phyloP scores from a whole-genome alignment of 2,329 filamentous ascomycete genomes.

The Cladophialophora yegresii region DNA sequence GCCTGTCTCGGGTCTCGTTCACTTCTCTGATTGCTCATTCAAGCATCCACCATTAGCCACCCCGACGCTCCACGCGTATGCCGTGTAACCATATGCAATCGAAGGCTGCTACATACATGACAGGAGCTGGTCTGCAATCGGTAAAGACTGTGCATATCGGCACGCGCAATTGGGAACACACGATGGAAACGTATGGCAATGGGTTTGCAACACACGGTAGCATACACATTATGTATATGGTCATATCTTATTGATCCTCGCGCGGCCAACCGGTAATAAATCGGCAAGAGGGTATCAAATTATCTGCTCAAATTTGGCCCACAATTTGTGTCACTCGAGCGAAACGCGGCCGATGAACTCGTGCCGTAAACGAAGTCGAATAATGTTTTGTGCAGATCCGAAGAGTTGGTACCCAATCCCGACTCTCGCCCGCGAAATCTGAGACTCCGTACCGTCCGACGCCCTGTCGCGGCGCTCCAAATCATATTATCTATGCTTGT shows the following conservation, averaged over 20 bases:
- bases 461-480: not conserved
- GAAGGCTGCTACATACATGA: not conserved
- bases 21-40: not conserved
- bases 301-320: not conserved
- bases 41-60: not conserved
- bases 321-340: not conserved
- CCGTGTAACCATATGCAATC: constrained; percentile 6
- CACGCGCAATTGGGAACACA: not conserved
- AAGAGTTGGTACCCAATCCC: not conserved
- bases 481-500: constrained; percentile 14
- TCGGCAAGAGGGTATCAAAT: not conserved
- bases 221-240: constrained; percentile 18
- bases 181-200: not conserved
- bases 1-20: constrained; percentile 14
- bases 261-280: not conserved
- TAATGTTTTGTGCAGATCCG: constrained; percentile 4
- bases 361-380: constrained; percentile 7
- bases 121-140: not conserved
- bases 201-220: constrained; percentile 1
- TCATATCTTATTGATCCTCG: constrained; percentile 8
- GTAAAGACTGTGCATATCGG: not conserved
- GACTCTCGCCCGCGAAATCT: not conserved
- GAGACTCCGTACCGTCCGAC: constrained; percentile 4
- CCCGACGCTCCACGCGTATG: constrained; percentile 1
- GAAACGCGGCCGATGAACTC: not conserved